Conservation (phyloP, 2,329 filamentous ascomycete species). For the Leptographium lundbergii region DNA sequence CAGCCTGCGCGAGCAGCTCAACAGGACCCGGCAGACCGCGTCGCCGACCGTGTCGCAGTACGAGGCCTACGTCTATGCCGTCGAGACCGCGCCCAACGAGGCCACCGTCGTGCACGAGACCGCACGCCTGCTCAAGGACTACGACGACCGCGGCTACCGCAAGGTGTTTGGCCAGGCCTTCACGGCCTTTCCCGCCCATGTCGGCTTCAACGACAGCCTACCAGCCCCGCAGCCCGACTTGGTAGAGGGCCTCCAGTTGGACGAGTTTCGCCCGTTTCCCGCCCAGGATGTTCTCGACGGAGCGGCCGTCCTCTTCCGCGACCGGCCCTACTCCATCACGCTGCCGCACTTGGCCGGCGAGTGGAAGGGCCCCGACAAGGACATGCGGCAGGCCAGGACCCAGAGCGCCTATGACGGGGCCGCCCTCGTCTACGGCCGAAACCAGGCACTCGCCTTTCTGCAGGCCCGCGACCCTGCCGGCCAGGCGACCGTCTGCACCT, state of each 20-base stretch:
- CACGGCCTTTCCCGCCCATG: slow-evolving; percentile 14
- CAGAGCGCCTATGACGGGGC: slow-evolving; percentile 16
- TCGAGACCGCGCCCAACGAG: slow-evolving; percentile 9
- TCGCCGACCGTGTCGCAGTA: slow-evolving; percentile 10
- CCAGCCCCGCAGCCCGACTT: slow-evolving; percentile 18
- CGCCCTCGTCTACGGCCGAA: slow-evolving; percentile 17
- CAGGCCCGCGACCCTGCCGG: slow-evolving; percentile 10
- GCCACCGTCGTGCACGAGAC: slow-evolving; percentile 9
- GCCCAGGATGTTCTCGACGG: neutral
- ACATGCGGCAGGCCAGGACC: slow-evolving; percentile 10
- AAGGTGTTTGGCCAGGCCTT: slow-evolving; percentile 10
- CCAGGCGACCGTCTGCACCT: slow-evolving; percentile 15
- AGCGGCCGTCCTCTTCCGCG: slow-evolving; percentile 12
- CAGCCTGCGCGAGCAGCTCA: slow-evolving; percentile 6
- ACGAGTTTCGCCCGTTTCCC: slow-evolving; percentile 7
- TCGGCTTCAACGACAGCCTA: slow-evolving; percentile 17
- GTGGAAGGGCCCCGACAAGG: slow-evolving; percentile 9
- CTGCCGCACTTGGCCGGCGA: slow-evolving; percentile 18
- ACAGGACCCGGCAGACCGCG: slow-evolving; percentile 5
- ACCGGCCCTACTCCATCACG: slow-evolving; percentile 11
- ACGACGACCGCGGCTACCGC: slow-evolving; percentile 6
- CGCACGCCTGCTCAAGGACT: slow-evolving; percentile 12
- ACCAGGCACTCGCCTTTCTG: slow-evolving; percentile 14
- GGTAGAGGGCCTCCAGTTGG: slow-evolving; percentile 15
- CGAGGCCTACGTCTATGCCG: slow-evolving; percentile 6